phyloP scores from a whole-genome alignment of 2,329 filamentous ascomycete species.

The Lasiodiplodia hormozganensis region DNA sequence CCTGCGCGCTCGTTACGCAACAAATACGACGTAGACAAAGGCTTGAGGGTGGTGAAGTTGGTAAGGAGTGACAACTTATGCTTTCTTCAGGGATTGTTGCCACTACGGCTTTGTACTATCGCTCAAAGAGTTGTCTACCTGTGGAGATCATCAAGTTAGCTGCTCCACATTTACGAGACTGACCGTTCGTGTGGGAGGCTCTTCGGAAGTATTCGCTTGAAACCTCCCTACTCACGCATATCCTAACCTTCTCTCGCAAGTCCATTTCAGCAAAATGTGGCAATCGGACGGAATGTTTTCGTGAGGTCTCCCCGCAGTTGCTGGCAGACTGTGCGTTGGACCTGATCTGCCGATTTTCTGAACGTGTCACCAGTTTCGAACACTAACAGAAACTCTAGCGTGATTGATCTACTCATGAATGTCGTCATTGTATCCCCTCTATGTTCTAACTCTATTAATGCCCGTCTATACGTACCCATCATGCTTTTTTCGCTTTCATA shows the following conservation, averaged over 20 bases:
- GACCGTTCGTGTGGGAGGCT: not conserved
- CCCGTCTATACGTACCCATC: not conserved
- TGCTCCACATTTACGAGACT: not conserved
- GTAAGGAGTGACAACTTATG: not conserved
- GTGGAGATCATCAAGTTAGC: not conserved
- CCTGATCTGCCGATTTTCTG: not conserved
- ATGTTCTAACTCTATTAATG: not conserved
- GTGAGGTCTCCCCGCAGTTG: too few species aligned
- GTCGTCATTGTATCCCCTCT: not conserved
- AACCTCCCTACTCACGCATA: not conserved
- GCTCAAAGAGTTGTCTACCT: not conserved
- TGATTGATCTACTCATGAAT: not conserved
- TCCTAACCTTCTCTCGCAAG: not conserved
- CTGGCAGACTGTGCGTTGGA: not conserved
- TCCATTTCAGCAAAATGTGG: not conserved
- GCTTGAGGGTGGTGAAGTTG: not conserved
- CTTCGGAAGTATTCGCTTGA: not conserved
- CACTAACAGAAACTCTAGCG: not conserved
- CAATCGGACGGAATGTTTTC: not conserved
- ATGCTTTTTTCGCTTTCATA: not conserved
- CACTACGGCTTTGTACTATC: not conserved
- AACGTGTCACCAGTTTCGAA: not conserved
- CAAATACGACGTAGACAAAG: not conserved
- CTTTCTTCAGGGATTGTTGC: not conserved
- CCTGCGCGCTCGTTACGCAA: not conserved